Percentiles rank a stretch among this genome's conserved stretches.
These are phyloP conservation scores for Coffea humblotiana DNA, from an alignment of 305 asterid species.

Conservation along the genomic window DNA sequence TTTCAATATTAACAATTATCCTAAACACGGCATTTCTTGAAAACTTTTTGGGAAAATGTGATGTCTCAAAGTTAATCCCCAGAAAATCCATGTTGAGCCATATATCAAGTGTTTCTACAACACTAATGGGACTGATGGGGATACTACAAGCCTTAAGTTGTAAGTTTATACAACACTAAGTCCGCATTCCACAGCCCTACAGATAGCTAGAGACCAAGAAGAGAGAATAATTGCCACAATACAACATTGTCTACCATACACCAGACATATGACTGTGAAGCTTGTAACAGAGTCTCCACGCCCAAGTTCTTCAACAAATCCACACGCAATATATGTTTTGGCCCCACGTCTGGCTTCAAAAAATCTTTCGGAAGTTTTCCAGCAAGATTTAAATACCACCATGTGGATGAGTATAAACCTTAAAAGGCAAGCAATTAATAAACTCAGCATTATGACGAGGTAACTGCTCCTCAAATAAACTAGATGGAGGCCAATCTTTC, in stretches of 20 bases:
- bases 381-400: slow-evolving; percentile 53
- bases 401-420: slow-evolving; percentile 62
- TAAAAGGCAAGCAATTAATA: slow-evolving; percentile 59
- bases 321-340: slow-evolving; percentile 74
- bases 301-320: slow-evolving; percentile 55
- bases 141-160: neutral
- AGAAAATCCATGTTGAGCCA: neutral
- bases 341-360: slow-evolving; percentile 71
- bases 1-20: too few species aligned
- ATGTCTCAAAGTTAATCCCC: neutral
- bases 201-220: neutral
- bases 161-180: neutral
- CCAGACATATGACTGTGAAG: slow-evolving; percentile 76
- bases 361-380: slow-evolving; percentile 40
- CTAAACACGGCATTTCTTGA: neutral
- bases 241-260: slow-evolving; percentile 31
- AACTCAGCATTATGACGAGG: slow-evolving; percentile 74
- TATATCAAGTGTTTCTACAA: neutral
- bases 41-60: too few species aligned
- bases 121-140: too few species aligned
- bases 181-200: neutral
- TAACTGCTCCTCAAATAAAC: slow-evolving; percentile 48
- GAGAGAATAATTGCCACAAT: slow-evolving; percentile 1
- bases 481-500: slow-evolving; percentile 80
- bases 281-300: slow-evolving; percentile 83